phyloP scores from a whole-genome alignment of 1,284 basidiomycete species.

The Laetiporus sulphureus region DNA sequence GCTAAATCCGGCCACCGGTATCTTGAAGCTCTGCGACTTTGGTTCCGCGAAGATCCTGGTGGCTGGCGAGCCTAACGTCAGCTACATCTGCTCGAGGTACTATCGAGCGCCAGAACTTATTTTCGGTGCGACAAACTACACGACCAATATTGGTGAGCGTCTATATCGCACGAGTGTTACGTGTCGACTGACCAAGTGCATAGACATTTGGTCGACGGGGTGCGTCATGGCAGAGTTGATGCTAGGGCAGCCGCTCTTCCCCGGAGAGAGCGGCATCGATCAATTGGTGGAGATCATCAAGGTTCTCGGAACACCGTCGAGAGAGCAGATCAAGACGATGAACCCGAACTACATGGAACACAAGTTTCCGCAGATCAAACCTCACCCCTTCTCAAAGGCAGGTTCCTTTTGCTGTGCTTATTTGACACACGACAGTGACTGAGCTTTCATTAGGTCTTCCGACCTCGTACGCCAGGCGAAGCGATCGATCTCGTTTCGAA shows the following conservation, averaged over 20 bases:
- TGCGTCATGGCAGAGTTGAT: slow-evolving; percentile 99
- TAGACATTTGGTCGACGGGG: slow-evolving; percentile 99
- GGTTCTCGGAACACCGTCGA: slow-evolving; percentile 94
- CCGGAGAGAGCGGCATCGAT: slow-evolving; percentile 99
- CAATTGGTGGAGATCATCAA: slow-evolving; percentile 99
- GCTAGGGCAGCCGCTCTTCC: slow-evolving; percentile 98
- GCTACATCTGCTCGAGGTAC: slow-evolving; percentile 99
- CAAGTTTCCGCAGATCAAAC: slow-evolving; percentile 99
- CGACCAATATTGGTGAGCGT: slow-evolving; percentile 90
- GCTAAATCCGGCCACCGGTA: slow-evolving; percentile 92
- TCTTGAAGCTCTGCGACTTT: slow-evolving; percentile 98
- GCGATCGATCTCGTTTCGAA: slow-evolving; percentile 95
- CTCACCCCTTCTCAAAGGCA: slow-evolving; percentile 91
- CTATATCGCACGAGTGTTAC: neutral
- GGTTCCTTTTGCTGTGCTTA: slow-evolving; percentile 10
- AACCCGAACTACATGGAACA: slow-evolving; percentile 99
- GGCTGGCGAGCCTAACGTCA: slow-evolving; percentile 97
- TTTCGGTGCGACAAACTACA: slow-evolving; percentile 99
- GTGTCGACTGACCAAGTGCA: neutral
- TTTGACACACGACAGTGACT: slow-evolving; percentile 7
- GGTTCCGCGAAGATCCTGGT: slow-evolving; percentile 98
- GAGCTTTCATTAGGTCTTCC: slow-evolving; percentile 73
- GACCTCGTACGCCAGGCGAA: slow-evolving; percentile 92
- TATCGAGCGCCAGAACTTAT: slow-evolving; percentile 99
- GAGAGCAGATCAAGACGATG: slow-evolving; percentile 99